Evolutionary conservation across 73 alveolate species (phyloP).

Genomic region (Diophrys appendiculata): DNA sequence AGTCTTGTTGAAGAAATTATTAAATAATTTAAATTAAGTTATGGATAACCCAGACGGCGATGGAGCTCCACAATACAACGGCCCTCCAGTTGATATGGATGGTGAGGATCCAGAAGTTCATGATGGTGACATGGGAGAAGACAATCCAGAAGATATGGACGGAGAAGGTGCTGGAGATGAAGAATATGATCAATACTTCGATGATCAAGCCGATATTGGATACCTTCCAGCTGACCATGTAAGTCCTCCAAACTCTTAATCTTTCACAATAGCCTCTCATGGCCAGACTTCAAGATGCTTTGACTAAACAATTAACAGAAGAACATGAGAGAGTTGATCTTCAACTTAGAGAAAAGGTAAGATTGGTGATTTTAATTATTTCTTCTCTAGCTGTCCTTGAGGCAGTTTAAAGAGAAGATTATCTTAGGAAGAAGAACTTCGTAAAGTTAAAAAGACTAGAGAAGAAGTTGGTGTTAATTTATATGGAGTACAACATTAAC

Average conservation of each 20-base stretch:
- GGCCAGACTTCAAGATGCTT: conserved; percentile 69
- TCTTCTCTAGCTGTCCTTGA: no score
- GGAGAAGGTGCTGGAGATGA: conserved; percentile 33
- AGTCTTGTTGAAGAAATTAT: no score
- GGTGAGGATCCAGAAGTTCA: no score
- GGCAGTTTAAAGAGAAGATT: no score
- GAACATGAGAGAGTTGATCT: conserved; percentile 82
- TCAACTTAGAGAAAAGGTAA: conserved; percentile 63
- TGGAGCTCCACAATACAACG: conserved; percentile 2
- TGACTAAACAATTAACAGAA: conserved; percentile 69
- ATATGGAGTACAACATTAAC: conserved; percentile 80
- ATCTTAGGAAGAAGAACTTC: conserved; percentile 67
- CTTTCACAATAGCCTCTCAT: conserved; percentile 63
- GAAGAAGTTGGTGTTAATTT: conserved; percentile 88
- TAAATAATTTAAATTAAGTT: no score
- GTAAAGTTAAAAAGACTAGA: conserved; percentile 66
- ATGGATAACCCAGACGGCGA: not conserved
- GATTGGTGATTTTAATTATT: no score
- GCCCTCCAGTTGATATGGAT: not conserved
- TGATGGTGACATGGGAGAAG: conserved; percentile 11
- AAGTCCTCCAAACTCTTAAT: conserved; percentile 1
- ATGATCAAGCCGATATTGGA: conserved; percentile 70
- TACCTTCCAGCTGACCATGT: conserved; percentile 87
- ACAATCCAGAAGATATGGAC: conserved; percentile 16
- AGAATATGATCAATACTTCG: conserved; percentile 50